Percentiles rank a stretch among this genome's conserved stretches.
These are phyloP conservation scores for Prototheca cutis DNA, from an alignment of 163 green algal genomes.

Conservation along the genomic window DNA sequence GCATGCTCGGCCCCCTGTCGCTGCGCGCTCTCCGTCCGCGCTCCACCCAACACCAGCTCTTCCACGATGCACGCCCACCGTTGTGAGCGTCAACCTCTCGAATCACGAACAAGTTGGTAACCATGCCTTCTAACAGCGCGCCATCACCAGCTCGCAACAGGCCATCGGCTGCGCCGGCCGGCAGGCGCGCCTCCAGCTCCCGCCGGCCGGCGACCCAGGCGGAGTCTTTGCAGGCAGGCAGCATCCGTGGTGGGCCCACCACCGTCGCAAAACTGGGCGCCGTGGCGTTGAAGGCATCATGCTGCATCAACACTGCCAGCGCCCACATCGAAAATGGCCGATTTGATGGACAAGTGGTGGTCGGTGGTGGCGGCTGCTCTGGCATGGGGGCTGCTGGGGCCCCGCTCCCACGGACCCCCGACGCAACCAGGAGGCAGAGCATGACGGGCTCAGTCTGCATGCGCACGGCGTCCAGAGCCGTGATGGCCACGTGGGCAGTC, in stretches of 20 bases:
- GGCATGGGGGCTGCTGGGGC: no score
- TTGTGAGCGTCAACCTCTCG: no score
- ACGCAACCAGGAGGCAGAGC: not conserved
- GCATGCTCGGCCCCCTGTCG: no score
- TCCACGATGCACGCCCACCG: no score
- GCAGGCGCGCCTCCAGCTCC: slow-evolving; percentile 8
- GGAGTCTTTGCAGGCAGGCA: slow-evolving; percentile 18
- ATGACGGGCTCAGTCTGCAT: not conserved
- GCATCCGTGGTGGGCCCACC: slow-evolving; percentile 1
- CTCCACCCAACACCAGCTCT: not conserved
- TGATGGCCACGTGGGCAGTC: no score
- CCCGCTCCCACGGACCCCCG: no score
- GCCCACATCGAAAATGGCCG: no score
- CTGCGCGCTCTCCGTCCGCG: no score
- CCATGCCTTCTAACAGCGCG: slow-evolving; percentile 21
- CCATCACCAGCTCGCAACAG: slow-evolving; percentile 13
- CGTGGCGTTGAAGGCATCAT: no score
- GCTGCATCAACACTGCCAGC: no score
- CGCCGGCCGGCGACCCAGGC: slow-evolving; percentile 20
- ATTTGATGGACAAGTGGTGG: no score
- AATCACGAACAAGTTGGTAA: slow-evolving; percentile 31
- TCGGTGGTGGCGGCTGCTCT: no score
- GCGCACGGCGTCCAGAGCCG: not conserved
- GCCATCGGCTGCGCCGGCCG: slow-evolving; percentile 8
- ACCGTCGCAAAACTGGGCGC: not conserved